Evolutionary conservation across 768 basidiomycete genomes (phyloP).

Genomic region (Lactarius akahatsu): DNA sequence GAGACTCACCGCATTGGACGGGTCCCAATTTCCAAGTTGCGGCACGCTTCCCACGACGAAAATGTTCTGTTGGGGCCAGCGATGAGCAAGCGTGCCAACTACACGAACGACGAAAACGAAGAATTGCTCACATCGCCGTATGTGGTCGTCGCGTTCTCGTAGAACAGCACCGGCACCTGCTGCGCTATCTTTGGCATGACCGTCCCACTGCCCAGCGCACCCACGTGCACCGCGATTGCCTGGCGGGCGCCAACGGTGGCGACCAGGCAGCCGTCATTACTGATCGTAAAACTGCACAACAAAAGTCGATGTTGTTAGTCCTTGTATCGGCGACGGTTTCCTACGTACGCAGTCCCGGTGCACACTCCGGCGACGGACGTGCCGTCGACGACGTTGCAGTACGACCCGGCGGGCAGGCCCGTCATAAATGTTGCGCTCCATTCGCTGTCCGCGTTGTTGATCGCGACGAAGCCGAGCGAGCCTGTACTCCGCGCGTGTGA

Average conservation of each 20-base stretch:
- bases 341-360: conserved; percentile 47
- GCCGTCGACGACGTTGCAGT: conserved; percentile 66
- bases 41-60: conserved; percentile 57
- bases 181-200: background rate
- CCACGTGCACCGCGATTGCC: conserved; percentile 33
- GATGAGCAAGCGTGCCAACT: too few species aligned
- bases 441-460: conserved; percentile 58
- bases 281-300: conserved; percentile 27
- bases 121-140: conserved; percentile 50
- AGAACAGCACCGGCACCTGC: conserved; percentile 36
- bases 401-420: conserved; percentile 53
- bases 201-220: conserved; percentile 15
- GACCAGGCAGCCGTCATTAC: conserved; percentile 27
- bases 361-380: conserved; percentile 43
- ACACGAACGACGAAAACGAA: background rate
- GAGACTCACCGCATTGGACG: conserved; percentile 45
- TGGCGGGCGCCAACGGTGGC: conserved; percentile 31
- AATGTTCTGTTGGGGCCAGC: conserved; percentile 46
- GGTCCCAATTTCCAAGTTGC: conserved; percentile 53
- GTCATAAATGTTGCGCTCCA: conserved; percentile 62
- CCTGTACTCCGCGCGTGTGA: conserved; percentile 37
- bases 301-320: background rate
- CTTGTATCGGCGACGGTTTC: background rate
- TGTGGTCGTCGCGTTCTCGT: conserved; percentile 54
- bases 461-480: conserved; percentile 58